Conservation (phyloP, 257 asterid genomes). For the Scutellaria minor region DNA sequence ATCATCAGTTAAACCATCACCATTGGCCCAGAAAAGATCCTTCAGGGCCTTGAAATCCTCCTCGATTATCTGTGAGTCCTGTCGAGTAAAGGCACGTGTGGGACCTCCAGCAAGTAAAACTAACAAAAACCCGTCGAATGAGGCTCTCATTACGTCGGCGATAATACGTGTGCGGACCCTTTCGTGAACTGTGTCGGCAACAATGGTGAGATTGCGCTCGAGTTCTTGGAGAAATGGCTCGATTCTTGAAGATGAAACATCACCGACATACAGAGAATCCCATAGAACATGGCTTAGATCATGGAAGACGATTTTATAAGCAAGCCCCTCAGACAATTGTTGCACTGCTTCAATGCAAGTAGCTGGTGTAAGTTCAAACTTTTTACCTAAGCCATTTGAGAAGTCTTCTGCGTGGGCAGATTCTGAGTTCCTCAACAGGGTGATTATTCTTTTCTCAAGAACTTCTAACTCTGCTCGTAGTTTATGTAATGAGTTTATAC, state of each 20-base stretch:
- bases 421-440: conserved; percentile 88
- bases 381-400: conserved; percentile 70
- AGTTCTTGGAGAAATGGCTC: conserved; percentile 86
- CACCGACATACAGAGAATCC: conserved; percentile 82
- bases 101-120: conserved; percentile 98
- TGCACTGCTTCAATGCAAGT: conserved; percentile 91
- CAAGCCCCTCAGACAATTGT: conserved; percentile 73
- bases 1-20: conserved; percentile 85
- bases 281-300: conserved; percentile 70
- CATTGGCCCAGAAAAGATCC: conserved; percentile 91
- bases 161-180: conserved; percentile 77
- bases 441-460: conserved; percentile 84
- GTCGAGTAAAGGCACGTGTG: conserved; percentile 64
- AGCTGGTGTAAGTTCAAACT: conserved; percentile 80
- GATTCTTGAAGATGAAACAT: conserved; percentile 76
- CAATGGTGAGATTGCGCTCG: conserved; percentile 65
- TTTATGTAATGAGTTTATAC: conserved; percentile 87
- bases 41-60: conserved; percentile 84
- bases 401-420: conserved; percentile 86
- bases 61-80: conserved; percentile 75
- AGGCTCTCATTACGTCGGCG: conserved; percentile 90
- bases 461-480: conserved; percentile 72
- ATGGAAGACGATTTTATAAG: conserved; percentile 78
- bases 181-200: conserved; percentile 77
- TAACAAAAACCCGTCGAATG: conserved; percentile 79